Evolutionary conservation across 106 monocot species (phyloP).

Genomic region (Allium cepa): DNA sequence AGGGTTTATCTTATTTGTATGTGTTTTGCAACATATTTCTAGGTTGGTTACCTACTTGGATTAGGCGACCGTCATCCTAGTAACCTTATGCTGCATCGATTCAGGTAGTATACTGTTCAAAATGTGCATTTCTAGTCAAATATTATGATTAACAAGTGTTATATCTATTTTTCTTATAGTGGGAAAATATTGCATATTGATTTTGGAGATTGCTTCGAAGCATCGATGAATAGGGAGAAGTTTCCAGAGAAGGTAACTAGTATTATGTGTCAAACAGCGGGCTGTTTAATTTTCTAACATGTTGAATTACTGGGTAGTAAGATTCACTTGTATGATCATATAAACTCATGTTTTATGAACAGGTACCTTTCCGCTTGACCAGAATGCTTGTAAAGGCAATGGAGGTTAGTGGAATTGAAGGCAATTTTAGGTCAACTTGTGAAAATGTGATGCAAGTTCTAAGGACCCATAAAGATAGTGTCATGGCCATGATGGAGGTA

Average conservation of each 20-base stretch:
- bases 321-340: neutral
- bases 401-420: conserved; percentile 99
- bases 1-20: no score
- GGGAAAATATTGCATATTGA: conserved; percentile 99
- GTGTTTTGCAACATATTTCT: neutral
- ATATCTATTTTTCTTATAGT: conserved; percentile 35
- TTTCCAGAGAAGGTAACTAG: conserved; percentile 85
- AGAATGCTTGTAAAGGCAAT: conserved; percentile 99
- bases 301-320: no score
- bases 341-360: neutral
- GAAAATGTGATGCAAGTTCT: conserved; percentile 99
- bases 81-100: conserved; percentile 94
- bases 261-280: neutral
- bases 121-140: neutral
- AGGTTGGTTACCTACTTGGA: conserved; percentile 99
- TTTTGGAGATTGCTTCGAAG: conserved; percentile 99
- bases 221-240: conserved; percentile 97
- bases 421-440: conserved; percentile 96
- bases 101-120: conserved; percentile 37
- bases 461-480: conserved; percentile 91
- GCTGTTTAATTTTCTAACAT: no score
- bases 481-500: conserved; percentile 99
- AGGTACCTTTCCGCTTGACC: conserved; percentile 99
- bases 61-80: conserved; percentile 97
- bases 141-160: neutral